A percentile compares a stretch with the other conserved stretches of the same genome.
These are phyloP conservation scores for Physaria fendleri DNA, from an alignment of 345 rosid genomes.

Conservation along the genomic window DNA sequence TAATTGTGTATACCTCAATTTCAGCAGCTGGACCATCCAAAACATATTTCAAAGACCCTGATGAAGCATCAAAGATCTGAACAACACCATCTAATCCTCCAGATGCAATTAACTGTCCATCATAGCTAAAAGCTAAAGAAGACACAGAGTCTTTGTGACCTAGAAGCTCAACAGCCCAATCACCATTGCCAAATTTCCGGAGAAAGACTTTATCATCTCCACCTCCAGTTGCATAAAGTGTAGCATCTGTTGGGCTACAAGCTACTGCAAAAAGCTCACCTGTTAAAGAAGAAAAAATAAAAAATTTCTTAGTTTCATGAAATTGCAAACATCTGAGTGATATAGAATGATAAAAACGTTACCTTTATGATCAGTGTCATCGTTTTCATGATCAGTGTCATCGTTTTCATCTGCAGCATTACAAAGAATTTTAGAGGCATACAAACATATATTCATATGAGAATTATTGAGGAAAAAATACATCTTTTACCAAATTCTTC, in stretches of 20 bases:
- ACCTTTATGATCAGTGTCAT: constrained; percentile 91
- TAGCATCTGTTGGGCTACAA: constrained; percentile 73
- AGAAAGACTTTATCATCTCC: constrained; percentile 76
- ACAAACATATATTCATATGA: not conserved
- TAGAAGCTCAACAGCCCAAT: constrained; percentile 72
- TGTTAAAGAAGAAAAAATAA: too few species aligned
- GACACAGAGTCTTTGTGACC: constrained; percentile 85
- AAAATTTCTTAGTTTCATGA: not conserved
- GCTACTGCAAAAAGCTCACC: constrained; percentile 75
- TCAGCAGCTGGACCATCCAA: constrained; percentile 71
- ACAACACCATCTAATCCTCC: constrained; percentile 78
- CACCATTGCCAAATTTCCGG: constrained; percentile 81
- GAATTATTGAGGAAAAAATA: not conserved
- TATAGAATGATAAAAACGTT: constrained; percentile 3
- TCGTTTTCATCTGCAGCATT: constrained; percentile 43
- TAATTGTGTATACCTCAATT: constrained; percentile 68
- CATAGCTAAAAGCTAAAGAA: too few species aligned
- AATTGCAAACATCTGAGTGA: not conserved
- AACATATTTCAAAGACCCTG: constrained; percentile 48
- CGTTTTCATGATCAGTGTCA: too few species aligned
- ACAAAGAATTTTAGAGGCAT: not conserved
- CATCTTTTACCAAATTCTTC: constrained; percentile 32
- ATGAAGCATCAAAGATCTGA: constrained; percentile 62
- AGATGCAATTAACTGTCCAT: too few species aligned
- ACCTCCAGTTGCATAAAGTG: constrained; percentile 86